Evolutionary conservation across 805 yeast species (phyloP), one percentile per base, ranked within the genome.

Genomic region (Spathaspora hagerdaliae): DNA sequence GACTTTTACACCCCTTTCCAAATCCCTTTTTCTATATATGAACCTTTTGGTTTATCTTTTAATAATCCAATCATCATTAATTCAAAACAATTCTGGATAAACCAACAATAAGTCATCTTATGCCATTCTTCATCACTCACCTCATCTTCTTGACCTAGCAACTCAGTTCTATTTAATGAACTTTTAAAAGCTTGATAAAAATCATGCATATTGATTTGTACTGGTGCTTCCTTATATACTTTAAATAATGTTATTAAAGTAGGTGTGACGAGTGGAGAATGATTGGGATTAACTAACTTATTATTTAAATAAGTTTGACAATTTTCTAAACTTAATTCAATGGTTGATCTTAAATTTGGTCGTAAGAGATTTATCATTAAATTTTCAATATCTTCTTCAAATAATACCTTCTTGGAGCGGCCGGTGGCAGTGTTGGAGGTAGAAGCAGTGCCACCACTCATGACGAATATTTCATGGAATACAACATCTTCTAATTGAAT

Each of bases 211-310:
- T 86, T 86, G 49, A 86, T 74, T 29, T 74, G 66, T 2, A 82
- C 71, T 24, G 87, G 85, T 0, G 96, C 91, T 54, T 90, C 97
- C 48, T 94, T 78, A 59, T 83, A 85, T 12, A 87, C 70, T 40
- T 79, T 76, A 64, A 79, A 90, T 44, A 90, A 59, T 41, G 76
- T 78, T 29, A 78, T 44, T 26, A 39, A 43, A 27, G 38, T 43
- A 11, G 43, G 45, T 11, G 42, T 13, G 3, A 38, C 15, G 10
- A 27, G n/a, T 7, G 44, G 36, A 5, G 15, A 10, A 12, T 32
- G 29, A 8, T 5, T 32, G 13, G 14, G 7, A 7, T 37, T 27
- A n/a, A 56, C 41, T 24, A 57, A 41, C n/a, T 47, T 51, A 47
- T 56, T 56, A 7, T 47, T 42, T 19, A 57, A 46, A 38, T 56